Percentiles rank a stretch among this genome's conserved stretches.
Conservation (phyloP, 805 yeast genomes). For the Wickerhamomyces rabaulensis region DNA sequence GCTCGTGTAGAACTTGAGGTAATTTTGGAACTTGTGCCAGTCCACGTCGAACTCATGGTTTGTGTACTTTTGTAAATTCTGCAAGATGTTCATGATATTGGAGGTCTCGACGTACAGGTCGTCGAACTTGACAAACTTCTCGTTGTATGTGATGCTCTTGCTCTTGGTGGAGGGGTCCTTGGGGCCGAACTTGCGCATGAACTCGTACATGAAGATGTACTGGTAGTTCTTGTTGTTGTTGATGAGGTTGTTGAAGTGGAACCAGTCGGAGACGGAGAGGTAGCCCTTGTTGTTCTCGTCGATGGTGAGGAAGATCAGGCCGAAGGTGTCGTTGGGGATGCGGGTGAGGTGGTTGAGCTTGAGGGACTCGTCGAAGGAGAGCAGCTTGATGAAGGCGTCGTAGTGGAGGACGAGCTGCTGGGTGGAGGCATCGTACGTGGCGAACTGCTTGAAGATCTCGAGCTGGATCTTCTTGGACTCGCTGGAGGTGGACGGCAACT, state of each 20-base stretch:
- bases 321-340: conserved; percentile 54
- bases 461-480: conserved; percentile 34
- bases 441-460: conserved; percentile 39
- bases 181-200: conserved; percentile 44
- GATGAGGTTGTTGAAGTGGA: conserved; percentile 54
- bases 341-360: conserved; percentile 36
- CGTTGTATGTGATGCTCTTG: conserved; percentile 33
- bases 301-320: conserved; percentile 73
- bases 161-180: conserved; percentile 13
- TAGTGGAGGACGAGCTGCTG: conserved; percentile 29
- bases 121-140: conserved; percentile 33
- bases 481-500: conserved; percentile 31
- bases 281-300: conserved; percentile 70
- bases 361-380: conserved; percentile 32
- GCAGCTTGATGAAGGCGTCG: conserved; percentile 30
- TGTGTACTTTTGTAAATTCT: conserved; percentile 27
- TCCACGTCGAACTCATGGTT: conserved; percentile 28
- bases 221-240: conserved; percentile 45
- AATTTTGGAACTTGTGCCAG: conserved; percentile 27
- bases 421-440: conserved; percentile 29
- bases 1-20: conserved; percentile 14
- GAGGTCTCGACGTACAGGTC: conserved; percentile 25
- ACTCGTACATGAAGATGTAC: conserved; percentile 46
- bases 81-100: conserved; percentile 28
- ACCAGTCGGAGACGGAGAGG: conserved; percentile 67